Percentiles rank a stretch among this genome's conserved stretches.
phyloP scores from a whole-genome alignment of 2,329 filamentous ascomycete species.

The Dothistroma septosporum region DNA sequence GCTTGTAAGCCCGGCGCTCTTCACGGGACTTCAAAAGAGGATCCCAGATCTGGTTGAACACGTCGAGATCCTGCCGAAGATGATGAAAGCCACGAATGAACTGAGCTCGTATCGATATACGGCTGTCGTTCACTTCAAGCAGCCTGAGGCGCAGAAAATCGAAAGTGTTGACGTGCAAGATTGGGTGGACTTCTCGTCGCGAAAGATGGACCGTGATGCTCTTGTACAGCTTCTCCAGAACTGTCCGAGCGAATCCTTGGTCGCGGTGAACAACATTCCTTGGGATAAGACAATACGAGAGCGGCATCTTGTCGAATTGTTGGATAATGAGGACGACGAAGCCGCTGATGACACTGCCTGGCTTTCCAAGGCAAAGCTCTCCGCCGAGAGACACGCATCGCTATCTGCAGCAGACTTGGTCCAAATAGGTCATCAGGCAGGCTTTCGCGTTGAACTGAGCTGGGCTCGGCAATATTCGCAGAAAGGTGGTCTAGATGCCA shows the following conservation, averaged over 20 bases:
- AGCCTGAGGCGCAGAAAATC: neutral
- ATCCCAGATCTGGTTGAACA: slow-evolving; percentile 9
- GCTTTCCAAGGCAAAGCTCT: neutral
- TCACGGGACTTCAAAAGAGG: slow-evolving; percentile 6
- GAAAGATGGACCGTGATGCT: neutral
- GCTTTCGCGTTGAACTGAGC: slow-evolving; percentile 9
- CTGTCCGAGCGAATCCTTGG: neutral
- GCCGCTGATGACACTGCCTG: neutral
- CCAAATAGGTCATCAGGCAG: slow-evolving; percentile 2
- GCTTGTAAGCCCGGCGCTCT: slow-evolving; percentile 12
- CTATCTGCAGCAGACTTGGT: slow-evolving; percentile 6
- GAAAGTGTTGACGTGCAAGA: neutral
- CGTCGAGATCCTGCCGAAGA: slow-evolving; percentile 16
- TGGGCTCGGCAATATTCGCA: slow-evolving; percentile 13
- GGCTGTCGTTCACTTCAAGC: slow-evolving; percentile 8
- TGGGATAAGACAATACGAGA: slow-evolving; percentile 10
- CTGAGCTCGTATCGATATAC: slow-evolving; percentile 14
- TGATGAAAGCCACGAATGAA: slow-evolving; percentile 16
- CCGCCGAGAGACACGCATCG: neutral
- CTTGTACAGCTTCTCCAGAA: slow-evolving; percentile 5
- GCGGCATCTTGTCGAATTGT: slow-evolving; percentile 3
- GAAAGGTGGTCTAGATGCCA: slow-evolving; percentile 11
- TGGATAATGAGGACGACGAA: slow-evolving; percentile 2
- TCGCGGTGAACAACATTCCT: slow-evolving; percentile 15
- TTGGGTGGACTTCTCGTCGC: slow-evolving; percentile 8